Evolutionary conservation across 805 yeast genomes (phyloP).

Genomic region (Spathaspora hagerdaliae): DNA sequence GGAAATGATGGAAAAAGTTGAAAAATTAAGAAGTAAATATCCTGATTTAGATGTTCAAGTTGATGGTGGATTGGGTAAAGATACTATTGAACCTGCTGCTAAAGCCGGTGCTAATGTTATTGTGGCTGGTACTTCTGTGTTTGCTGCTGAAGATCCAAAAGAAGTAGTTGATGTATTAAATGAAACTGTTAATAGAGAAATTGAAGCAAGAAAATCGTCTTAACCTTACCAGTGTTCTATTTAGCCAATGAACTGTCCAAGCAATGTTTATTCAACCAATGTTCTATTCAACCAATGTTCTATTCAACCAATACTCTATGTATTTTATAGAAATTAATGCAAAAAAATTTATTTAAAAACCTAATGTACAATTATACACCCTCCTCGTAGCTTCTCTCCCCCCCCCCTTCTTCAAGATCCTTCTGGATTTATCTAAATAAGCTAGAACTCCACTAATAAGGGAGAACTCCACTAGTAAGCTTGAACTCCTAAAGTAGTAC

Average conservation of each 20-base stretch:
- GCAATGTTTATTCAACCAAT: too few relatives aligned
- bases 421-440: too few relatives aligned
- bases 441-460: too few relatives aligned
- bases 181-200: constrained; percentile 49
- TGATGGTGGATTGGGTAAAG: constrained; percentile 92
- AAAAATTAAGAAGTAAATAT: constrained; percentile 61
- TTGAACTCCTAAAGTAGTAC: constrained; percentile 83
- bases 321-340: neutral
- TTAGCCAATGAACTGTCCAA: neutral
- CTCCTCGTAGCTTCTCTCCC: too few relatives aligned
- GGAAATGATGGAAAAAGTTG: constrained; percentile 95
- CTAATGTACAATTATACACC: constrained; percentile 2
- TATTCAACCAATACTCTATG: too few relatives aligned
- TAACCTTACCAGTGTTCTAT: neutral
- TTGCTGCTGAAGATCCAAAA: constrained; percentile 75
- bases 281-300: too few relatives aligned
- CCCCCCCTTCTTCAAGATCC: neutral
- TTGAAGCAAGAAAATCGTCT: constrained; percentile 42
- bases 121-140: constrained; percentile 95
- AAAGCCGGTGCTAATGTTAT: constrained; percentile 96
- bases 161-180: constrained; percentile 71
- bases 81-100: constrained; percentile 85
- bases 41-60: constrained; percentile 89
- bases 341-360: neutral
- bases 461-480: constrained; percentile 41